Base-by-base conservation (phyloP, 225 moss, liverwort and hornwort genomes). In the Marchantia paleacea region DNA sequence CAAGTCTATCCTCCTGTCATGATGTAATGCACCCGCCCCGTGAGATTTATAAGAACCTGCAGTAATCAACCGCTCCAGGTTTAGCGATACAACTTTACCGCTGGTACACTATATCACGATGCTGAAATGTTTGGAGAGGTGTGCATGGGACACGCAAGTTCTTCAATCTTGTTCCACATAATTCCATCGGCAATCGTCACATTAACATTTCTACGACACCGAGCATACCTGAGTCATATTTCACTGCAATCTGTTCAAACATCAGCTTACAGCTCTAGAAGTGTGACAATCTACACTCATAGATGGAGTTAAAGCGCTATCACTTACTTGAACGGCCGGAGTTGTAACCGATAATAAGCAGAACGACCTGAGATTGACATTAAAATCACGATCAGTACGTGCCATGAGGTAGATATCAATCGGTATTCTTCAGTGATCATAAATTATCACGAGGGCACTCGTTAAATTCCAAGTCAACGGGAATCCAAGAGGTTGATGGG, bases 291-390 rank as follows among this genome's bases (percentile, higher is more conserved):
- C n/a, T n/a, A n/a, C n/a, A n/a, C n/a, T n/a, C n/a, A n/a, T n/a
- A n/a, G n/a, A n/a, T 20, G 2, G 57, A 9, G 8, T 14, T 8
- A 22, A 61, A 61, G 60, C 1, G 60, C 52, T 12, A 7, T 22
- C n/a, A 49, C 77, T 61, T 1, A 77, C 77, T 31, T 77, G 77
- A 77, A 62, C 24, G 31, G 3, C 76, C 76, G 30, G 77, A 62
- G 25, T 77, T 77, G 63, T 77, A 77, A 64, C 39, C 61, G 12
- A 77, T 25, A 15, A 77, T 39, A 14, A 77, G 49, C 7, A 77
- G 50, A 31, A 77, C 52, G 49, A 30, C 77, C 77, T 77, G 26
- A 51, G n/a, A 15, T 61, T 22, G 60, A n/a, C n/a, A n/a, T n/a
- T n/a, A n/a, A n/a, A n/a, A n/a, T n/a, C n/a, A n/a, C n/a, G n/a